Percentiles rank a stretch among this genome's conserved stretches.
phyloP scores from a whole-genome alignment of 2,329 filamentous ascomycete genomes.

The Septoria petroselini region DNA sequence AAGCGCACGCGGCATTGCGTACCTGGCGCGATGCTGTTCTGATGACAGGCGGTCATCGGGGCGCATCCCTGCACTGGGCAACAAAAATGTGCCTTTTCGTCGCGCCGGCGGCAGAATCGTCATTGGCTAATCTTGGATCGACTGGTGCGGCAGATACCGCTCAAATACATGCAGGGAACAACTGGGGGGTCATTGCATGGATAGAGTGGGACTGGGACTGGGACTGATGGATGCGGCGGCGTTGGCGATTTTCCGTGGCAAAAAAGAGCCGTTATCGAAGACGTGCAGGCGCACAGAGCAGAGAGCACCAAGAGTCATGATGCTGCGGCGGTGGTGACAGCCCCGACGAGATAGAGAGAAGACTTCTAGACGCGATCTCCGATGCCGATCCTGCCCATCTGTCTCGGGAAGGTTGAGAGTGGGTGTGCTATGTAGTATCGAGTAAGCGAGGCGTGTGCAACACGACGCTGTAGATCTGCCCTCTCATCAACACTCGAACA shows the following conservation, averaged over 20 bases:
- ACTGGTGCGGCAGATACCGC: neutral
- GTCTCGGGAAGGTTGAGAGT: no score
- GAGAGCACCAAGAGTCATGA: neutral
- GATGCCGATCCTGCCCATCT: no score
- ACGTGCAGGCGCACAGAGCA: neutral
- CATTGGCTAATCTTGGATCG: neutral
- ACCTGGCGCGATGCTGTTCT: no score
- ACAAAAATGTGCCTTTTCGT: neutral
- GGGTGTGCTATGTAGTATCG: neutral
- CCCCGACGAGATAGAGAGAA: no score
- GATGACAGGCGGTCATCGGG: neutral
- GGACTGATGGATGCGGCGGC: no score
- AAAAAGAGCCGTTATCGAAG: neutral
- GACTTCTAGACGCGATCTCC: no score
- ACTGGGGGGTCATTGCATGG: neutral
- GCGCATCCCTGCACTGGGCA: neutral
- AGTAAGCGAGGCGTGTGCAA: neutral
- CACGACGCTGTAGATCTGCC: neutral
- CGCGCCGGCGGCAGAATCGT: neutral
- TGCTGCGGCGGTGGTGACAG: neutral
- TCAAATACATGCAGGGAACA: neutral
- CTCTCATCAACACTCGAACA: no score
- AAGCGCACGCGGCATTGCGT: no score
- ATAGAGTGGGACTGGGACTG: neutral
- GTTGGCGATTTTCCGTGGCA: neutral